Percentiles rank a stretch among this genome's conserved stretches.
These are phyloP conservation scores for Myriosclerotinia curreyana DNA, from an alignment of 2,329 filamentous ascomycete genomes.

Conservation along the genomic window DNA sequence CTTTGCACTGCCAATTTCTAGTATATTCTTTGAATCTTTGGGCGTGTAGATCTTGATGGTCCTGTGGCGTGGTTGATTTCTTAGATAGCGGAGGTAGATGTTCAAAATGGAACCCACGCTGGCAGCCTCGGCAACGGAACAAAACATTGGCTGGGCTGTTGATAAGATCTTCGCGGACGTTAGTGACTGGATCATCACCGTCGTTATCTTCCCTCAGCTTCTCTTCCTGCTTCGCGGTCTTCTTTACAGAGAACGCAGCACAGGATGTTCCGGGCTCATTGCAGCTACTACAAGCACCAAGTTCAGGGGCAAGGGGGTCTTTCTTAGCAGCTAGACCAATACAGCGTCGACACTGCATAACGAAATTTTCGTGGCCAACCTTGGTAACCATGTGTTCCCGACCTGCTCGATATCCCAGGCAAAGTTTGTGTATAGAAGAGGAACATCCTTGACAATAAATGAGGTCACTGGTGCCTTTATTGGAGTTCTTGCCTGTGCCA, in stretches of 20 bases:
- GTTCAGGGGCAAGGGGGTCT: conserved; percentile 65
- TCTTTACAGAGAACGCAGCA: conserved; percentile 67
- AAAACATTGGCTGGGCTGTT: conserved; percentile 76
- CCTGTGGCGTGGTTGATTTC: conserved; percentile 40
- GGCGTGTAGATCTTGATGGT: conserved; percentile 51
- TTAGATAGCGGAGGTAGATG: conserved; percentile 60
- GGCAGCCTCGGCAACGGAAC: conserved; percentile 78
- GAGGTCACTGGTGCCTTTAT: conserved; percentile 59
- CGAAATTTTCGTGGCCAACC: conserved; percentile 69
- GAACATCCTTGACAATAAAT: conserved; percentile 92
- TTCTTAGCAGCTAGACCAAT: conserved; percentile 66
- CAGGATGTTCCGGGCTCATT: conserved; percentile 65
- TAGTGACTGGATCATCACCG: conserved; percentile 71
- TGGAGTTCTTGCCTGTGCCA: conserved; percentile 49
- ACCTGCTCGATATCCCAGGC: conserved; percentile 68
- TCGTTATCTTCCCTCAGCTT: conserved; percentile 74
- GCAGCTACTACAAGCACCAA: conserved; percentile 71
- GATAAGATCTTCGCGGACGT: conserved; percentile 59
- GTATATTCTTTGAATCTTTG: conserved; percentile 71
- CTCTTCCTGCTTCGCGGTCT: conserved; percentile 78
- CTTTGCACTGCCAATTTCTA: conserved; percentile 72
- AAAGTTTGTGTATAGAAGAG: conserved; percentile 75
- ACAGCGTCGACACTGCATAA: conserved; percentile 87
- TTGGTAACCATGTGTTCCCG: conserved; percentile 93
- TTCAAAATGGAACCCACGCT: conserved; percentile 76